phyloP scores from a whole-genome alignment of 352 stramenopile genomes.

The Pilasporangium apinafurcum region DNA sequence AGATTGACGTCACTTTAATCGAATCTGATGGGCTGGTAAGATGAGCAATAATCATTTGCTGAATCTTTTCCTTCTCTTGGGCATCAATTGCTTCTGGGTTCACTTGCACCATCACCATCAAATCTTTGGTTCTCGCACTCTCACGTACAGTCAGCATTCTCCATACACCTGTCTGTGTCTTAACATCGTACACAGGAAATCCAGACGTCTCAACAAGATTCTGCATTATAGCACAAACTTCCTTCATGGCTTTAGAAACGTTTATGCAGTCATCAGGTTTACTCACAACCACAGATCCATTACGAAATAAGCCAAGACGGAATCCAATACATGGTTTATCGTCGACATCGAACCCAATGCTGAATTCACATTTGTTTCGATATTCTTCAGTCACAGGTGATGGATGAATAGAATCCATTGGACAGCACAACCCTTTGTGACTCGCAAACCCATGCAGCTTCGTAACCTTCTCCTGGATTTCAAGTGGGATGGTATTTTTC shows the following conservation, averaged over 20 bases:
- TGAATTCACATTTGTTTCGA: constrained; percentile 98
- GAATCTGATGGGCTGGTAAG: constrained; percentile 30
- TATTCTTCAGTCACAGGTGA: constrained; percentile 87
- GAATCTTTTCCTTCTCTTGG: constrained; percentile 28
- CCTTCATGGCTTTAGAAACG: constrained; percentile 78
- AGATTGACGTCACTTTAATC: constrained; percentile 84
- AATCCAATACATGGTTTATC: constrained; percentile 84
- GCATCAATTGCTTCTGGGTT: constrained; percentile 34
- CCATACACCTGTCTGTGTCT: constrained; percentile 67
- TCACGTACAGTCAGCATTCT: constrained; percentile 67
- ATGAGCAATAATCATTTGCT: constrained; percentile 30
- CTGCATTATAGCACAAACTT: constrained; percentile 63
- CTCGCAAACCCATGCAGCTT: constrained; percentile 60
- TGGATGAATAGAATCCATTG: constrained; percentile 81
- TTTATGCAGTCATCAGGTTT: constrained; percentile 70
- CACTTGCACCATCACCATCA: constrained; percentile 80
- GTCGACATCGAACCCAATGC: constrained; percentile 81
- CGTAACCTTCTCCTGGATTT: constrained; percentile 4
- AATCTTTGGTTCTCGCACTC: constrained; percentile 52
- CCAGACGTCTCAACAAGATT: constrained; percentile 41
- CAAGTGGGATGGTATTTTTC: constrained; percentile 25
- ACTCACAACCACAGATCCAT: constrained; percentile 66
- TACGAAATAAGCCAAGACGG: constrained; percentile 75
- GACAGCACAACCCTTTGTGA: constrained; percentile 79
- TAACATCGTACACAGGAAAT: constrained; percentile 70